A percentile compares a stretch with the other conserved stretches of the same genome.
phyloP scores from a whole-genome alignment of 352 stramenopile genomes.

The Globisporangium cystogenes region DNA sequence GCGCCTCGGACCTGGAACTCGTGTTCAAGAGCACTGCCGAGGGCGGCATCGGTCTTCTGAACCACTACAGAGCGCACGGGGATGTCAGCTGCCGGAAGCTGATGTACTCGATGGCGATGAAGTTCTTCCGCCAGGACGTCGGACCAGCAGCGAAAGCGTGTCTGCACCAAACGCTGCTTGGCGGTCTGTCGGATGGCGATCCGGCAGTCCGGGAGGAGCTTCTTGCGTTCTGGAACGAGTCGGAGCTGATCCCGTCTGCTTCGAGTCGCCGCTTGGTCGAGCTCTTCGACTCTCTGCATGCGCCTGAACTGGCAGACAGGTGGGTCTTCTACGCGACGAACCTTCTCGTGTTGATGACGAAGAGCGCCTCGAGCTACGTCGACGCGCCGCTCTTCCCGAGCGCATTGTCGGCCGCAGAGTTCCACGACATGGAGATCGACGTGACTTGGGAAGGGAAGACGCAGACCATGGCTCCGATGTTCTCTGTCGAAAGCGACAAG shows the following conservation, averaged over 20 bases:
- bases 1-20: slow-evolving; percentile 15
- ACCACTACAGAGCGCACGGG: slow-evolving; percentile 27
- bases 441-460: slow-evolving; percentile 59
- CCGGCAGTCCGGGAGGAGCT: slow-evolving; percentile 27
- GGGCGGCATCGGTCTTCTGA: slow-evolving; percentile 37
- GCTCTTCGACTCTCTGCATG: slow-evolving; percentile 47
- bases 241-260: slow-evolving; percentile 20
- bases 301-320: slow-evolving; percentile 36
- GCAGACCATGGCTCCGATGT: slow-evolving; percentile 68
- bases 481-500: slow-evolving; percentile 60
- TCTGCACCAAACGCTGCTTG: slow-evolving; percentile 34
- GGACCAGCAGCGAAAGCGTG: slow-evolving; percentile 10
- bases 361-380: slow-evolving; percentile 17
- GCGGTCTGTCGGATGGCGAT: slow-evolving; percentile 47
- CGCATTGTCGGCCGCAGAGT: slow-evolving; percentile 38
- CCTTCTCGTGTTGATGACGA: slow-evolving; percentile 36
- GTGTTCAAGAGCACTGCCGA: slow-evolving; percentile 19
- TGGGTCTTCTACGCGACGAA: slow-evolving; percentile 72
- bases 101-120: slow-evolving; percentile 35
- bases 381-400: slow-evolving; percentile 40
- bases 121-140: slow-evolving; percentile 25
- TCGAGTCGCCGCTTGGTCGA: slow-evolving; percentile 37
- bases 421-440: slow-evolving; percentile 52
- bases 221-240: slow-evolving; percentile 43
- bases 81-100: slow-evolving; percentile 30